A percentile compares a stretch with the other conserved stretches of the same genome.
Conservation (phyloP, 495 filamentous ascomycete genomes). For the Halenospora varia region DNA sequence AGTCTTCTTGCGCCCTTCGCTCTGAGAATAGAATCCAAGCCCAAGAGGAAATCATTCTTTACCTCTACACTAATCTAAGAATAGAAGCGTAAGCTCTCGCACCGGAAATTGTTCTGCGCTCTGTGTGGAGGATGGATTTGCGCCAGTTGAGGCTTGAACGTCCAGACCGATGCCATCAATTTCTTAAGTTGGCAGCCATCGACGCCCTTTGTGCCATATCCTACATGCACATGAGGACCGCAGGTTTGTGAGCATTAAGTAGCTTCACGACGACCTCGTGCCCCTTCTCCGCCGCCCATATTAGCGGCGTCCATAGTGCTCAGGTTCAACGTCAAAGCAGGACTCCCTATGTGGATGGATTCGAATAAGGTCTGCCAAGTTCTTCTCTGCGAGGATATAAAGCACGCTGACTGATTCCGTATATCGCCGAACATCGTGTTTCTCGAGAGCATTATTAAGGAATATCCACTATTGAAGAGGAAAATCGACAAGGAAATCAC, state of each 20-base stretch:
- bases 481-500: conserved; percentile 33
- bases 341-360: conserved; percentile 13
- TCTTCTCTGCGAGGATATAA: conserved; percentile 44
- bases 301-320: conserved; percentile 31
- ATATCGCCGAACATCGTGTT: conserved; percentile 26
- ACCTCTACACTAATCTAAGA: no score
- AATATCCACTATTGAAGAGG: conserved; percentile 32
- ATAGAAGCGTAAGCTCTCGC: no score
- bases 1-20: no score
- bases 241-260: conserved; percentile 23
- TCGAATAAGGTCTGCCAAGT: conserved; percentile 36
- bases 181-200: no score
- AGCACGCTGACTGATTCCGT: conserved; percentile 32
- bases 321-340: conserved; percentile 29
- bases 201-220: no score
- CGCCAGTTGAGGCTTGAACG: no score
- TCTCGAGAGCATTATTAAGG: conserved; percentile 35
- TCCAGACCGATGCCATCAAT: no score
- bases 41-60: no score
- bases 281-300: conserved; percentile 12
- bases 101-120: no score
- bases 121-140: no score
- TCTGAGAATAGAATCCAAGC: no score
- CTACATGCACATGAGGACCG: neutral
- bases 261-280: conserved; percentile 22